Conservation (phyloP, 192 early-diverging fungal genomes). For the Geranomyces variabilis region DNA sequence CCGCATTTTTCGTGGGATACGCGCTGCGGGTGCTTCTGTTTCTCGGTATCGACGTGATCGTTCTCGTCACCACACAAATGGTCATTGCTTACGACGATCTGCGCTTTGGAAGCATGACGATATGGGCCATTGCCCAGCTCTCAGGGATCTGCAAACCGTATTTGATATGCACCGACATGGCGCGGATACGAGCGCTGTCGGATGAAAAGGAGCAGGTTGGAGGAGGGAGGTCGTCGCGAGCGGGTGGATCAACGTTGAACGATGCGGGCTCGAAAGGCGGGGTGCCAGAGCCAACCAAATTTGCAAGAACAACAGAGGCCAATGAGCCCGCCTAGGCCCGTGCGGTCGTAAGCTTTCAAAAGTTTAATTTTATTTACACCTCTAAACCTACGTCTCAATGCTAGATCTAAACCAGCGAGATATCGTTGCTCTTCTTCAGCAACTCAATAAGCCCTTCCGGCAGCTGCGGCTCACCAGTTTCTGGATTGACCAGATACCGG, state of each 20-base stretch:
- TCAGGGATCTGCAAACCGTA: not conserved
- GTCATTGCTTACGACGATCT: not conserved
- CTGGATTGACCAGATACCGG: constrained; percentile 64
- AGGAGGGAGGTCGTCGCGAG: no score
- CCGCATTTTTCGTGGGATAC: not conserved
- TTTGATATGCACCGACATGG: constrained; percentile 8
- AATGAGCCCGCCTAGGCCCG: no score
- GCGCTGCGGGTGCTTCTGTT: not conserved
- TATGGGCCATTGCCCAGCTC: not conserved
- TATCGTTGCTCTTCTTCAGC: constrained; percentile 72
- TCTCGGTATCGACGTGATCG: not conserved
- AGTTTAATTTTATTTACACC: no score
- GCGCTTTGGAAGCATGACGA: not conserved
- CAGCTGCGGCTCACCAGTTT: constrained; percentile 56
- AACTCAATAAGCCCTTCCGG: constrained; percentile 76
- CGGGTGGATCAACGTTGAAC: no score
- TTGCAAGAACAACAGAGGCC: no score
- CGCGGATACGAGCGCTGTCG: constrained; percentile 2
- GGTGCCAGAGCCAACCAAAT: no score
- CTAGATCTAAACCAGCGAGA: constrained; percentile 38
- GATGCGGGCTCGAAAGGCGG: no score
- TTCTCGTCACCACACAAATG: not conserved
- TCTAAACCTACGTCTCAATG: no score
- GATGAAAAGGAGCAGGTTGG: not conserved
- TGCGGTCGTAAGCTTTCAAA: no score